These are phyloP conservation scores for Dryas octopetala DNA, from an alignment of 306 rosid genomes.

Conservation along the genomic window DNA sequence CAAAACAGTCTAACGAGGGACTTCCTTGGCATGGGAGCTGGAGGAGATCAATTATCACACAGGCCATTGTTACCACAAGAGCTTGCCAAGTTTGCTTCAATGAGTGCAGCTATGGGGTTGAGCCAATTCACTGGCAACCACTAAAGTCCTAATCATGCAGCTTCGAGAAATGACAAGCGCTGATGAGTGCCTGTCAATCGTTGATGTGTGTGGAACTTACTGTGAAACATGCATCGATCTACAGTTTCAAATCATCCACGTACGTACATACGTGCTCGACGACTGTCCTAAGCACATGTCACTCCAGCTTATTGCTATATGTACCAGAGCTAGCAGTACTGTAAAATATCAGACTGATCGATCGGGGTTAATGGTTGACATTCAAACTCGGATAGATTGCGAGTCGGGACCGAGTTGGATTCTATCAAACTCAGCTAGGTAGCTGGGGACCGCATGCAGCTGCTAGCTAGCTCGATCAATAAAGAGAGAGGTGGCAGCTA, in stretches of 20 bases:
- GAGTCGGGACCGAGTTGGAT: slow-evolving; percentile 21
- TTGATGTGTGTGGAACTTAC: too few relatives aligned
- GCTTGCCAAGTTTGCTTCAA: slow-evolving; percentile 60
- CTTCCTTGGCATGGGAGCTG: slow-evolving; percentile 71
- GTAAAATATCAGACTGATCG: neutral
- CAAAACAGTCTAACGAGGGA: slow-evolving; percentile 69
- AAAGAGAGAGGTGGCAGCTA: neutral
- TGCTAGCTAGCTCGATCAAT: neutral
- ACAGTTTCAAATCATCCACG: too few relatives aligned
- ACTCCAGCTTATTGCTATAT: too few relatives aligned
- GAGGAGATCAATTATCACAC: slow-evolving; percentile 25
- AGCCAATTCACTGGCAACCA: slow-evolving; percentile 65
- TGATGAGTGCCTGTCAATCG: too few relatives aligned
- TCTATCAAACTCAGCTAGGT: slow-evolving; percentile 6
- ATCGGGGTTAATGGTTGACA: neutral
- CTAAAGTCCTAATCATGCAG: slow-evolving; percentile 23
- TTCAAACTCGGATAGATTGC: too few relatives aligned
- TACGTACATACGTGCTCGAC: too few relatives aligned
- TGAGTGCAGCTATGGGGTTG: slow-evolving; percentile 56
- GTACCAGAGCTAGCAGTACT: neutral
- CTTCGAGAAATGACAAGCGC: too few relatives aligned
- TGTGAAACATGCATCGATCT: too few relatives aligned
- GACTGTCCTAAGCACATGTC: too few relatives aligned
- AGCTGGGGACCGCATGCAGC: neutral
- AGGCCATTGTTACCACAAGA: slow-evolving; percentile 55